These are phyloP conservation scores for Saccharum spontaneum DNA, from an alignment of 176 grass and related monocot genomes.

Conservation along the genomic window DNA sequence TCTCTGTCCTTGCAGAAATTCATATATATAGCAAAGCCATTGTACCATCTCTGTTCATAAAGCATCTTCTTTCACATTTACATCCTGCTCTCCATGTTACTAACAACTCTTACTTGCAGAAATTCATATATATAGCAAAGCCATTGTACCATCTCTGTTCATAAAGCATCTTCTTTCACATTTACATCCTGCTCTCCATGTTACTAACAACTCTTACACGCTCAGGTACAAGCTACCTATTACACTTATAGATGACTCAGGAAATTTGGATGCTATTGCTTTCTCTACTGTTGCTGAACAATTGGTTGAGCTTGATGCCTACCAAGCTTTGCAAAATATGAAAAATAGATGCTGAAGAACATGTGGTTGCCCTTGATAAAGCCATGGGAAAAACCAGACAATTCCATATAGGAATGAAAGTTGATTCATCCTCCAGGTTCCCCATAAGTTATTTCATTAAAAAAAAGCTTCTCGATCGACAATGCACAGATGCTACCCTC, in stretches of 20 bases:
- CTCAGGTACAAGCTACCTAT: not conserved
- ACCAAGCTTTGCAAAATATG: not conserved
- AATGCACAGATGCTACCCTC: not conserved
- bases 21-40: too few species aligned
- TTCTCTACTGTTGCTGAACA: not conserved
- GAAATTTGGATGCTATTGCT: not conserved
- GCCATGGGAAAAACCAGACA: not conserved
- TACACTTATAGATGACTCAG: not conserved
- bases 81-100: not conserved
- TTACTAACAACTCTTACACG: not conserved
- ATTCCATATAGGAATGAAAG: not conserved
- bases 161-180: too few species aligned
- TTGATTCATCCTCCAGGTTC: not conserved
- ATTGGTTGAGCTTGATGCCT: not conserved
- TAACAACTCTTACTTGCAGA: not conserved
- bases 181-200: too few species aligned
- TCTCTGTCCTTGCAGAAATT: too few species aligned
- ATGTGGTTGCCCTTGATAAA: not conserved
- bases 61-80: too few species aligned
- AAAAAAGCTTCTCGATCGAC: not conserved
- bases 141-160: too few species aligned
- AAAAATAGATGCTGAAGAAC: not conserved
- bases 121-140: too few species aligned
- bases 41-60: too few species aligned
- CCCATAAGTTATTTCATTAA: not conserved